These are phyloP conservation scores for Phycomyces nitens DNA, from an alignment of 192 early-diverging fungal genomes.

Conservation along the genomic window DNA sequence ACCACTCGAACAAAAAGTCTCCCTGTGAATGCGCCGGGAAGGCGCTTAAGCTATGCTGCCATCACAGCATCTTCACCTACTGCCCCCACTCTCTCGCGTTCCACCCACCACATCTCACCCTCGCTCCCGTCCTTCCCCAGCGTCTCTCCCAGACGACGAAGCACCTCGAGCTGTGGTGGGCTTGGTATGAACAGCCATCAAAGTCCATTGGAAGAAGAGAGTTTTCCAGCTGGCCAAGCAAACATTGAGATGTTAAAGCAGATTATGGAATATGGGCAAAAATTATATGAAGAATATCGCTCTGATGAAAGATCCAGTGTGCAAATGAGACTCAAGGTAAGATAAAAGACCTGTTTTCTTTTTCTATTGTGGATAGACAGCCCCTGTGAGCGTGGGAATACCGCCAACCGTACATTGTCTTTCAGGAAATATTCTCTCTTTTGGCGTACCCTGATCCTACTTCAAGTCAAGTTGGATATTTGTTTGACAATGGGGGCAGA, in stretches of 20 bases:
- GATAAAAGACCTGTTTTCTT: too few relatives aligned
- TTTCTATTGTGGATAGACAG: slow-evolving; percentile 1
- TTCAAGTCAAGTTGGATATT: slow-evolving; percentile 43
- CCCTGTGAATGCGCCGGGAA: slow-evolving; percentile 9
- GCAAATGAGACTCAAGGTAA: too few relatives aligned
- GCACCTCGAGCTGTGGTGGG: slow-evolving; percentile 5
- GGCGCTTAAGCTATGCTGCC: slow-evolving; percentile 31
- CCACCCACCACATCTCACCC: neutral
- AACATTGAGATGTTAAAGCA: slow-evolving; percentile 11
- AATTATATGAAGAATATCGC: slow-evolving; percentile 54
- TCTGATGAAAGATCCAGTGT: slow-evolving; percentile 21
- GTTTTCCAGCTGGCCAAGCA: slow-evolving; percentile 8
- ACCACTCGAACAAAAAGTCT: too few relatives aligned
- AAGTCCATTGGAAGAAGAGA: slow-evolving; percentile 19
- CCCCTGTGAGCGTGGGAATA: slow-evolving; percentile 18
- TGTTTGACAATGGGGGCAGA: slow-evolving; percentile 52
- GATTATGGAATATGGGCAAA: slow-evolving; percentile 49
- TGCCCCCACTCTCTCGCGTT: neutral
- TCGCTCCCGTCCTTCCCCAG: neutral
- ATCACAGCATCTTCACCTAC: slow-evolving; percentile 22
- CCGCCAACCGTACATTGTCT: slow-evolving; percentile 15
- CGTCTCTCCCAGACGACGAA: slow-evolving; percentile 2
- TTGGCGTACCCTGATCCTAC: slow-evolving; percentile 64
- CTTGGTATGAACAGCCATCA: neutral
- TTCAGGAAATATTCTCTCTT: slow-evolving; percentile 66